phyloP scores from a whole-genome alignment of 139 green algal species.

The Coelastrella sp. region DNA sequence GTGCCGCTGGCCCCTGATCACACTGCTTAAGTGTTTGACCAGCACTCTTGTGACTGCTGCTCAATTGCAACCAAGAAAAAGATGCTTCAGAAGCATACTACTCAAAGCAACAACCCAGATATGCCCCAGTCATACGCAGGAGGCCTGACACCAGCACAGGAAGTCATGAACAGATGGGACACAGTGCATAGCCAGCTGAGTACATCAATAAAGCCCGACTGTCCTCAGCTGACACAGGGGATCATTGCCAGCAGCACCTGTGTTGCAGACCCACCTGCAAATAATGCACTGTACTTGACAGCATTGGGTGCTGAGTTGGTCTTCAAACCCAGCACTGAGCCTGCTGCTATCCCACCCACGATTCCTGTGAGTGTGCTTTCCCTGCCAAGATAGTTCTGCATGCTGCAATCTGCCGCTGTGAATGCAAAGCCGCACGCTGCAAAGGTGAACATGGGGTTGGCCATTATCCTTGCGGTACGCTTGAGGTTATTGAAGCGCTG shows the following conservation, averaged over 20 bases:
- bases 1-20: neutral
- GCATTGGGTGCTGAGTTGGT: neutral
- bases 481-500: slow-evolving; percentile 40
- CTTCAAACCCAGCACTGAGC: slow-evolving; percentile 43
- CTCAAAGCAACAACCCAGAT: neutral
- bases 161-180: neutral
- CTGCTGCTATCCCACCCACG: slow-evolving; percentile 37
- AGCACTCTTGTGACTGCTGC: too few species aligned
- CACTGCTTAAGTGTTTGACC: too few species aligned
- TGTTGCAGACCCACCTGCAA: slow-evolving; percentile 27
- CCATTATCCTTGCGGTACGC: slow-evolving; percentile 29
- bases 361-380: slow-evolving; percentile 35
- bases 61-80: too few species aligned
- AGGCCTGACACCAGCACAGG: neutral
- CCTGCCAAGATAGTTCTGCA: slow-evolving; percentile 41
- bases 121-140: neutral
- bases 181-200: neutral
- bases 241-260: slow-evolving; percentile 3
- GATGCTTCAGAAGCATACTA: neutral
- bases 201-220: neutral
- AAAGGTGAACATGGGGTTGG: slow-evolving; percentile 47
- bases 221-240: too few species aligned
- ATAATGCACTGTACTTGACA: slow-evolving; percentile 20
- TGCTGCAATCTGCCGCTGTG: slow-evolving; percentile 32
- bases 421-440: slow-evolving; percentile 38